A percentile compares a stretch with the other conserved stretches of the same genome.
These are phyloP conservation scores for Geranium brycei DNA, from an alignment of 345 rosid genomes.

Conservation along the genomic window DNA sequence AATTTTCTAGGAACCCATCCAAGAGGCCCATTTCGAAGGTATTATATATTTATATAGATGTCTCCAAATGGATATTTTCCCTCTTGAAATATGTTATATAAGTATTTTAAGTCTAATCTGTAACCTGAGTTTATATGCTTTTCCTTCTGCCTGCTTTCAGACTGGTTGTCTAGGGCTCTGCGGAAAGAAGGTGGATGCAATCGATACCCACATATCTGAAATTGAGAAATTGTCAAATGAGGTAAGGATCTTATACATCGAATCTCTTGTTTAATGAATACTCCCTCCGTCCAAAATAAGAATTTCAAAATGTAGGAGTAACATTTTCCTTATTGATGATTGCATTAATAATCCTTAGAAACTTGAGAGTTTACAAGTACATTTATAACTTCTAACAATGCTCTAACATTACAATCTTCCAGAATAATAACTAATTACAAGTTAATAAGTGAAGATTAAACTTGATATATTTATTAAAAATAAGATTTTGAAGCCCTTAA, in stretches of 20 bases:
- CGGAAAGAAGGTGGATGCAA: conserved; percentile 70
- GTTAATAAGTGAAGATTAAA: too few species aligned
- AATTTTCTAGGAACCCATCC: conserved; percentile 39
- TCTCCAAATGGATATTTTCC: background rate
- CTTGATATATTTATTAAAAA: too few species aligned
- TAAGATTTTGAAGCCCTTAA: too few species aligned
- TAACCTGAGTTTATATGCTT: background rate
- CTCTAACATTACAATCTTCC: too few species aligned
- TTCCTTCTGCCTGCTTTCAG: conserved; percentile 23
- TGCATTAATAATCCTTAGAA: background rate
- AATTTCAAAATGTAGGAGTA: background rate
- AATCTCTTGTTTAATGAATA: background rate
- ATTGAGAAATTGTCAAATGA: conserved; percentile 54
- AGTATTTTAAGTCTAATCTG: background rate
- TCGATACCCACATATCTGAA: conserved; percentile 47
- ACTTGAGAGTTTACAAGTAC: too few species aligned
- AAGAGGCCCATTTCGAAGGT: conserved; percentile 58
- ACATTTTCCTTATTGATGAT: background rate
- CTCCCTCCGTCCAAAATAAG: background rate
- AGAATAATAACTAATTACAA: too few species aligned
- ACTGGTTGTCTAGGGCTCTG: conserved; percentile 80
- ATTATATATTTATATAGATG: conserved; percentile 5
- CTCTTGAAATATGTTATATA: background rate
- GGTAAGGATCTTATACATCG: conserved; percentile 26
- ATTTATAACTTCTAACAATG: too few species aligned